Evolutionary conservation across 257 asterid species (phyloP), one percentile per base, ranked within the genome.

Genomic region (Solanum rostratum): DNA sequence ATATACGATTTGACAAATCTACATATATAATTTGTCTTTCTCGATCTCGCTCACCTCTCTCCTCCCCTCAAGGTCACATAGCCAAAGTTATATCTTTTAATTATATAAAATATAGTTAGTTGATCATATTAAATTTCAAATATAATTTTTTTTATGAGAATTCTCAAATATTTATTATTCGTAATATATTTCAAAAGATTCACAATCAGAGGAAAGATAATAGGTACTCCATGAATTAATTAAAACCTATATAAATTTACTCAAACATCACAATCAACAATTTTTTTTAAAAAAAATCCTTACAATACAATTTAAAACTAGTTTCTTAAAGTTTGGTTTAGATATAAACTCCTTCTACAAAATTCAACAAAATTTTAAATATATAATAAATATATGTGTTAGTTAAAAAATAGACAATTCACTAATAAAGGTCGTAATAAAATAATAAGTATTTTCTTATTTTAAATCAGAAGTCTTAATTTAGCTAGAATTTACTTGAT

Each of bases 201-300:
- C 0, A n/a, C 16, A 59, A 1, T 10, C n/a, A 22, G 22, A 54
- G 2, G 8, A 19, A 55, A 55, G 9, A 19, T 55, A 3, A 0
- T 3, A 59, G 10, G 14, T 59, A 0, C 0, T n/a, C 22, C 15
- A 11, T 0, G 7, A 59, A 59, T 59, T 10, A 59, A 59, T 59
- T 7, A 0, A 59, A 59, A n/a, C 0, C 4, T n/a, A 6, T 15
- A n/a, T 10, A 13, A 3, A 10, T n/a, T 59, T n/a, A n/a, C 15
- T 59, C 16, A 1, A n/a, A 57, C 22, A 57, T 54, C 9, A 7
- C 20, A 54, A 52, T 52, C 59, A 14, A 33, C 4, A 33, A 2
- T 46, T 2, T 49, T 33, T 33, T 33, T 49, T 0, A 3, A 49
- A 49, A 46, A 46, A 46, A 3, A 0, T 50, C 54, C 0, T 50